phyloP scores from a whole-genome alignment of 1,139 yeast genomes.

The Hemisphaericaspora xylofermentans region DNA sequence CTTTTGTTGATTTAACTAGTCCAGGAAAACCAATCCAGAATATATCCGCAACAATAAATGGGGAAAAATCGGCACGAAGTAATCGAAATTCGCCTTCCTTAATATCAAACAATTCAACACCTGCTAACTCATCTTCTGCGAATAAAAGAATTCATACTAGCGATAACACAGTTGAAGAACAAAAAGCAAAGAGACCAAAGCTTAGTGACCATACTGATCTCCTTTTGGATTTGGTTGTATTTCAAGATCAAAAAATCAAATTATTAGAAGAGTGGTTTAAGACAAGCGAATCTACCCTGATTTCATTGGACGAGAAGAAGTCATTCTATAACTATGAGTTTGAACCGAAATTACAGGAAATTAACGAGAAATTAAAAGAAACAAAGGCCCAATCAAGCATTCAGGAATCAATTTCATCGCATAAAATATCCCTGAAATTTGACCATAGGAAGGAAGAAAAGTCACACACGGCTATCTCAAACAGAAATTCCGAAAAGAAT shows the following conservation, averaged over 20 bases:
- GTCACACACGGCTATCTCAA: background rate
- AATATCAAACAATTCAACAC: too few relatives aligned
- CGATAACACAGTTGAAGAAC: background rate
- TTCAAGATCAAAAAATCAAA: constrained; percentile 27
- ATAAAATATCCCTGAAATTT: background rate
- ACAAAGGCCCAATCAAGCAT: background rate
- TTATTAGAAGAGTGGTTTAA: constrained; percentile 28
- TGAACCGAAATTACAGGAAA: constrained; percentile 19
- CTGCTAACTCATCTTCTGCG: background rate
- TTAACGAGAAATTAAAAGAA: constrained; percentile 10
- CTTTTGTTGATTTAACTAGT: background rate
- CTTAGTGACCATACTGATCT: background rate
- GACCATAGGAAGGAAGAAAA: background rate
- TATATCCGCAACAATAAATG: background rate
- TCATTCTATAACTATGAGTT: constrained; percentile 24
- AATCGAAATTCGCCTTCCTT: background rate
- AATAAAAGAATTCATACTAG: background rate
- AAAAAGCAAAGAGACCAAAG: background rate
- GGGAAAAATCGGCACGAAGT: too few relatives aligned
- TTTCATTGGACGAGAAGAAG: constrained; percentile 34
- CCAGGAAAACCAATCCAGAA: background rate
- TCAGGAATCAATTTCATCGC: background rate
- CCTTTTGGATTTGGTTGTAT: constrained; percentile 6
- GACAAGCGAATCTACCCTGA: constrained; percentile 35
- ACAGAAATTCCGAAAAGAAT: background rate